phyloP scores from a whole-genome alignment of 75 land plant species.

The Isoetes taiwanensis region DNA sequence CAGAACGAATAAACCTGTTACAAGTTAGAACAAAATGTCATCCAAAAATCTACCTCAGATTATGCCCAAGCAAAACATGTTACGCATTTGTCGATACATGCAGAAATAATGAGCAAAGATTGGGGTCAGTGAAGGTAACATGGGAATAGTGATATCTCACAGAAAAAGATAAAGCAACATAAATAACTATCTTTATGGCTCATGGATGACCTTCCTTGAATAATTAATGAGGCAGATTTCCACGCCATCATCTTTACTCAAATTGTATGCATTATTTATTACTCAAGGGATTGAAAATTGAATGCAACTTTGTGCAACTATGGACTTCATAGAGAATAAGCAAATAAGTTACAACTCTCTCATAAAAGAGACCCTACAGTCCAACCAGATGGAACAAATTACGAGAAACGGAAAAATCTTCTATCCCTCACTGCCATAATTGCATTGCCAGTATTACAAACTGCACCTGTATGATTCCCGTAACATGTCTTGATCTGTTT shows the following conservation, averaged over 20 bases:
- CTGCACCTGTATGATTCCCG: constrained; percentile 87
- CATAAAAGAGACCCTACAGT: too few relatives aligned
- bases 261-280: too few relatives aligned
- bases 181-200: not conserved
- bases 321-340: too few relatives aligned
- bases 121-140: not conserved
- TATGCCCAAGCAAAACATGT: not conserved
- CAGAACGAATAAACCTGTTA: constrained; percentile 68
- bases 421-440: too few relatives aligned
- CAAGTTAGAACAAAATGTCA: not conserved
- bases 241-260: not conserved
- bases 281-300: too few relatives aligned
- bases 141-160: not conserved
- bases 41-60: not conserved
- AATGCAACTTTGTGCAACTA: too few relatives aligned
- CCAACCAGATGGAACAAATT: not conserved
- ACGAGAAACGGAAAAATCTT: not conserved
- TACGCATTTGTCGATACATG: not conserved
- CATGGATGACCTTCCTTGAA: too few relatives aligned
- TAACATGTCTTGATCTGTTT: constrained; percentile 75
- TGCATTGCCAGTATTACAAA: too few relatives aligned
- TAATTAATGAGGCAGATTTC: too few relatives aligned
- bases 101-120: not conserved
- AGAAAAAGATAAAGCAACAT: not conserved
- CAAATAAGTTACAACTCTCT: too few relatives aligned